phyloP scores from a whole-genome alignment of 176 grass and related monocot species.

The Musa troglodytarum region DNA sequence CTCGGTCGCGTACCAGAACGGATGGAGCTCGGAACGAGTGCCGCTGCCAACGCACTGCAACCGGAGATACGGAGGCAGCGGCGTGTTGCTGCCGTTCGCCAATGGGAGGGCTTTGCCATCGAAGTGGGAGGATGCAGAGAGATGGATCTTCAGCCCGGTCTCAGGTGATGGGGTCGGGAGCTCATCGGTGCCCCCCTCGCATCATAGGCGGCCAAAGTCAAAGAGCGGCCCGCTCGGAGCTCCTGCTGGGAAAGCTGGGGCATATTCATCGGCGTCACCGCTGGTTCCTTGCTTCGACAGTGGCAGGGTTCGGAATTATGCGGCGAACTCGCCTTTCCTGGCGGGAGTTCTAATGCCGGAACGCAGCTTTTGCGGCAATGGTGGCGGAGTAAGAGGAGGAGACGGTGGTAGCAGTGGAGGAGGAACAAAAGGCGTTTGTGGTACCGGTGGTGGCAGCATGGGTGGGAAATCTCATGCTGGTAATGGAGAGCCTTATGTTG shows the following conservation, averaged over 20 bases:
- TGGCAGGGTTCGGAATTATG: constrained; percentile 34
- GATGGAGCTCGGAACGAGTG: constrained; percentile 92
- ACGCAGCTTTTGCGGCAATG: constrained; percentile 25
- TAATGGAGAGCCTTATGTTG: constrained; percentile 28
- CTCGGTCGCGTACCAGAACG: constrained; percentile 37
- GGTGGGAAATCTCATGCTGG: constrained; percentile 8
- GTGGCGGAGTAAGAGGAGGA: constrained; percentile 11
- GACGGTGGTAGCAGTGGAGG: constrained; percentile 8
- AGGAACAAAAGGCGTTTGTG: constrained; percentile 13
- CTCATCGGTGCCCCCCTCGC: constrained; percentile 31
- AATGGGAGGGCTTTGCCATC: constrained; percentile 80
- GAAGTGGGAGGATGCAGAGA: constrained; percentile 97
- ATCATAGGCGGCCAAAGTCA: constrained; percentile 46
- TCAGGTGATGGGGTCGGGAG: constrained; percentile 39
- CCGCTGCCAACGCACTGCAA: constrained; percentile 43
- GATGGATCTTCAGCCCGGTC: constrained; percentile 92
- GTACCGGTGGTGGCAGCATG: neutral
- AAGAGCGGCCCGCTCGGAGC: constrained; percentile 85
- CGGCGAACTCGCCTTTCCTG: constrained; percentile 57
- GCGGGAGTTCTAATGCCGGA: constrained; percentile 74
- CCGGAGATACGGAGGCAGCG: constrained; percentile 45
- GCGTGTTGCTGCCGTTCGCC: constrained; percentile 49
- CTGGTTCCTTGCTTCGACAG: constrained; percentile 43
- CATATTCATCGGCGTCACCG: constrained; percentile 50
- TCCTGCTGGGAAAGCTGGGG: constrained; percentile 34